These are phyloP conservation scores for Candida frijolesensis DNA, from an alignment of 1,139 yeast genomes.

Conservation along the genomic window DNA sequence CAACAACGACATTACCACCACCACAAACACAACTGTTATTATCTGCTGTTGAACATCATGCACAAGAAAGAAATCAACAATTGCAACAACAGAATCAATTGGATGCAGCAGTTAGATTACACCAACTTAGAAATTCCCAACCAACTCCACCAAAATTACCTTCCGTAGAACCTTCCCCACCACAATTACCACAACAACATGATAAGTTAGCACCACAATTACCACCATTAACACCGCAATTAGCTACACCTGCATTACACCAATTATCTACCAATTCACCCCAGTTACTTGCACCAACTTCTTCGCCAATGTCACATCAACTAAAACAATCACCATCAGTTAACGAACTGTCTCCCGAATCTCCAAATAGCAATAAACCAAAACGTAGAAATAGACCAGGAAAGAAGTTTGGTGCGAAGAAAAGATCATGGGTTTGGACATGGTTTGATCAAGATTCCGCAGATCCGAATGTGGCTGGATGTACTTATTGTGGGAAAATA, in stretches of 20 bases:
- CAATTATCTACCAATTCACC: background rate
- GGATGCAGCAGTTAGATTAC: conserved; percentile 5
- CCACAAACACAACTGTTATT: background rate
- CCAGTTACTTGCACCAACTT: background rate
- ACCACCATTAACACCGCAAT: conserved; percentile 3
- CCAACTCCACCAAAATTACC: background rate
- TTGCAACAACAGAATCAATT: conserved; percentile 1
- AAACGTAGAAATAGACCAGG: conserved; percentile 49
- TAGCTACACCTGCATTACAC: background rate
- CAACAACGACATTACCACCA: background rate
- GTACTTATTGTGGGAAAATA: conserved; percentile 55
- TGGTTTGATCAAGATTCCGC: conserved; percentile 57
- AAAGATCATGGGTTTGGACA: conserved; percentile 64
- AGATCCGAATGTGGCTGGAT: conserved; percentile 54
- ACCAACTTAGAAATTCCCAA: conserved; percentile 1
- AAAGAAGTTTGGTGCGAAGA: conserved; percentile 58
- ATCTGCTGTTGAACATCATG: background rate
- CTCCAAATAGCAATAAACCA: conserved; percentile 15
- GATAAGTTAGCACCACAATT: conserved; percentile 1
- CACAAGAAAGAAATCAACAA: background rate
- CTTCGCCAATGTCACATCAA: background rate
- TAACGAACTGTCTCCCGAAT: background rate
- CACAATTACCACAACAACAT: background rate
- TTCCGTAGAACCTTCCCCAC: conserved; percentile 1
- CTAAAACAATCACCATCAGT: conserved; percentile 8